Evolutionary conservation across 192 early-diverging fungal genomes (phyloP), one percentile per base, ranked within the genome.

Genomic region (Chytriomyces sp.): DNA sequence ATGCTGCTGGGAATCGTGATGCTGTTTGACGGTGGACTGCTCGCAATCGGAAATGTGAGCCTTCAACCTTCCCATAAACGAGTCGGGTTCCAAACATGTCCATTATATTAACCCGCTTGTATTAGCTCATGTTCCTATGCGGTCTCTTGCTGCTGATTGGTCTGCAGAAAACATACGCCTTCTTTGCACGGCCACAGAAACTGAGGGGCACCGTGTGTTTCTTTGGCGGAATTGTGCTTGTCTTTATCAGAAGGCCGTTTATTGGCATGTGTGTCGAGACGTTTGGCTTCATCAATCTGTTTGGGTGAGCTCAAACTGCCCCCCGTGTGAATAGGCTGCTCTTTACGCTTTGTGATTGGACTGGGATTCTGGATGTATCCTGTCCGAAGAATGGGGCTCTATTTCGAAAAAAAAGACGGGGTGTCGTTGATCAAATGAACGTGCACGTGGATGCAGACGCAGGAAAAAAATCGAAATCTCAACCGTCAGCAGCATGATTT

Each of bases 221-320:
- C 85, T 91, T 98, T 79, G 82, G 84, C 35, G 97, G 97, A 9
- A 94, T 99, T 50, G 45, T 93, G 7, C 77, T 99, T 53, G 95
- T 99, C 7, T 92, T 99, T 83, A 60, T 92, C 60, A 93, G 94
- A 81, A 95, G 93, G 92, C 93, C 97, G 35, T 86, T 95, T 43
- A 80, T 96, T 72, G 97, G 97, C 35, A 93, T 99, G 59, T 43
- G 91, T 35, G 86, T 98, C 59, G 97, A 99, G 78, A 79, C 89
- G 18, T 94, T 98, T 88, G 97, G 97, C 7, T 98, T 99, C 80
- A 87, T 99, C 67, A 99, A 99, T 80, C 82, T 99, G 61, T 99
- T 99, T 91, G 97, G 95, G 93, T 95, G 88, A 13, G 80, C 47
- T 28, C 10, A 8, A 8, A 64, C 35, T 35, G 35, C 35, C 35